Evolutionary conservation across 805 yeast genomes (phyloP).

Genomic region (Cyberlindnera saturnus): DNA sequence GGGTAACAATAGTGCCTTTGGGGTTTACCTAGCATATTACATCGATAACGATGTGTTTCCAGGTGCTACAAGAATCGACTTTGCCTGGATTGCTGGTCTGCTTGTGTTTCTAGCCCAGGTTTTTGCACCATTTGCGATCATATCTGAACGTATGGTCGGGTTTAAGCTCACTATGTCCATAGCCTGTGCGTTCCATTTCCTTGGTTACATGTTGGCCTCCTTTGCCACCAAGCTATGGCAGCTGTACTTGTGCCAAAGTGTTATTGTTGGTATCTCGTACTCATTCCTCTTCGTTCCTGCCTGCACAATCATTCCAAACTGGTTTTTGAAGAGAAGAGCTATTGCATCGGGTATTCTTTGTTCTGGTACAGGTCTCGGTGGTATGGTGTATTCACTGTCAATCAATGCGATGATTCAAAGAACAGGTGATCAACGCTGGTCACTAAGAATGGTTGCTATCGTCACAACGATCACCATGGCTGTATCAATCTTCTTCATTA

Average conservation of each 20-base stretch:
- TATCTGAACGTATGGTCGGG: constrained; percentile 45
- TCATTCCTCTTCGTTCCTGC: constrained; percentile 56
- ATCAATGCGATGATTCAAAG: constrained; percentile 36
- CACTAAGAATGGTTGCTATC: constrained; percentile 41
- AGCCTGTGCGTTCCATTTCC: constrained; percentile 47
- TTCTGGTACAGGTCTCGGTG: constrained; percentile 50
- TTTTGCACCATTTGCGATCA: constrained; percentile 50
- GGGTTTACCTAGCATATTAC: constrained; percentile 56
- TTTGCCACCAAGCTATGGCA: constrained; percentile 59
- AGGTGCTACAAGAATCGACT: constrained; percentile 53
- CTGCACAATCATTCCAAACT: constrained; percentile 56
- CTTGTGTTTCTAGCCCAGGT: constrained; percentile 51
- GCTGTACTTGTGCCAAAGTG: constrained; percentile 61
- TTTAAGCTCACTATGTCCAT: constrained; percentile 38
- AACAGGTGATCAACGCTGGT: constrained; percentile 41
- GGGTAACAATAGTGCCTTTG: constrained; percentile 60
- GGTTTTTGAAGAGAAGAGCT: constrained; percentile 61
- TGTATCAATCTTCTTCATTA: constrained; percentile 34
- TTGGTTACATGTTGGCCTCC: constrained; percentile 54
- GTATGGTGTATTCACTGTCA: constrained; percentile 38
- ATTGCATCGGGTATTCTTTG: constrained; percentile 42
- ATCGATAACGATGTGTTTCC: constrained; percentile 42
- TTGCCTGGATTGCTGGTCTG: constrained; percentile 63
- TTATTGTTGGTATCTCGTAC: constrained; percentile 46
- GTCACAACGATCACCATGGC: constrained; percentile 29